Evolutionary conservation across 257 asterid species (phyloP), one percentile per base, ranked within the genome.

Genomic region (Cruciata laevipes): DNA sequence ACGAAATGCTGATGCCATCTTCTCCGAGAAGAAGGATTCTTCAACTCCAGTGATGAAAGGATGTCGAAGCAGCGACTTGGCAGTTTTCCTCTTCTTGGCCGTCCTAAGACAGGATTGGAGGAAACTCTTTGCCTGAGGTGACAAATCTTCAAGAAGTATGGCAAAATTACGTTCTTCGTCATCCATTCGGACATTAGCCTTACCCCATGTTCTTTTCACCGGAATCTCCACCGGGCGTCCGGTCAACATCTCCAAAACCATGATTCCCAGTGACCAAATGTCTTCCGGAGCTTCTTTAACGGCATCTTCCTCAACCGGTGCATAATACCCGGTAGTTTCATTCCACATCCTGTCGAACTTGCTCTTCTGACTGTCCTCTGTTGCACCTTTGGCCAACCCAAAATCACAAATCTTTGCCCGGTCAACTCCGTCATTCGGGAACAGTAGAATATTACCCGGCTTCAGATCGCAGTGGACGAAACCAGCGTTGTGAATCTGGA

Each of bases 11-110:
- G 4, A 3, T 4, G 6, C 8, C 8, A 35, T 35, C 6, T 5
- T 7, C 30, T 27, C 30, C 2, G 30, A 27, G 30, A 27, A 2
- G 1, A 27, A 27, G 30, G 30, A 8, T 37, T 68, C 73, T 5
- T 58, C 32, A 5, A 21, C 2, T 71, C 40, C 75, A 2, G 8
- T 21, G 5, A 84, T 51, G 61, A 84, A 84, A 0, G 78, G 78
- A 63, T 78, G 87, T 40, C 59, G 8, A 76, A 82, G 21, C 47
- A 82, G 47, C 79, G 70, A 69, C 20, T 79, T 68, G 14, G 73
- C 71, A 1, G 77, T 71, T 60, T 49, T 61, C 61, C 75, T 68
- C 17, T 21, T 38, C 68, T 6, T 24, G 0, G 65, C 27, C 27
- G 65, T 73, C 33, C 49, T 73, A n/a, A 82, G 51, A 62, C 77